Evolutionary conservation across 2,329 filamentous ascomycete genomes (phyloP).

Genomic region (Alternaria gansuensis): DNA sequence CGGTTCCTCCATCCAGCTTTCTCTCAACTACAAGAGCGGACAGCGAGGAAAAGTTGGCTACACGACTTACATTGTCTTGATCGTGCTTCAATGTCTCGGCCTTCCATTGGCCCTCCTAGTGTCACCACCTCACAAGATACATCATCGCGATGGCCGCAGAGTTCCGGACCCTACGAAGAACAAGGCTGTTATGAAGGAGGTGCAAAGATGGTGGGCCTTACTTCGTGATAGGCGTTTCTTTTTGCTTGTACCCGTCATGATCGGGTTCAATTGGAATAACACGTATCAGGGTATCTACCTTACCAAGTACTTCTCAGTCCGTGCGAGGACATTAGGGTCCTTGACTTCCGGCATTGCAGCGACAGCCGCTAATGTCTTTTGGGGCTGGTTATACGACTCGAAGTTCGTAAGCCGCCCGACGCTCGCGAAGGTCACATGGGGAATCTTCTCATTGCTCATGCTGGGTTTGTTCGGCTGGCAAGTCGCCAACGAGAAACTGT

Average conservation of each 20-base stretch:
- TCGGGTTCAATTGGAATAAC: slow-evolving; percentile 62
- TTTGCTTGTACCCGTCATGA: slow-evolving; percentile 60
- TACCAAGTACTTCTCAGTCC: slow-evolving; percentile 63
- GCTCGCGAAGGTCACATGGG: slow-evolving; percentile 57
- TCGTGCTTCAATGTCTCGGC: slow-evolving; percentile 58
- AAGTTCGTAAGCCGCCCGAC: slow-evolving; percentile 53
- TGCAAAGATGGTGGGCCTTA: slow-evolving; percentile 52
- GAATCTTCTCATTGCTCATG: slow-evolving; percentile 55
- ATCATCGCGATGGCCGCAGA: slow-evolving; percentile 53
- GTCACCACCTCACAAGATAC: slow-evolving; percentile 58
- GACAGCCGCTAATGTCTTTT: slow-evolving; percentile 58
- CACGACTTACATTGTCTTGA: slow-evolving; percentile 53
- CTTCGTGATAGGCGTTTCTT: slow-evolving; percentile 58
- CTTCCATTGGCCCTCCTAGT: slow-evolving; percentile 58
- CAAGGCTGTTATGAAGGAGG: slow-evolving; percentile 52
- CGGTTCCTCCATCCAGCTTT: slow-evolving; percentile 62
- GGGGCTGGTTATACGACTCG: slow-evolving; percentile 62
- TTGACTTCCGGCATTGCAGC: slow-evolving; percentile 59
- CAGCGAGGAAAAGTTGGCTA: slow-evolving; percentile 59
- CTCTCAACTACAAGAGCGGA: slow-evolving; percentile 58
- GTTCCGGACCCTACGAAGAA: slow-evolving; percentile 48
- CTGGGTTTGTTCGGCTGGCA: slow-evolving; percentile 60
- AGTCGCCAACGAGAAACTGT: slow-evolving; percentile 59
- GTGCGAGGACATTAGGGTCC: slow-evolving; percentile 58
- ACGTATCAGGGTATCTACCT: slow-evolving; percentile 64